These are phyloP conservation scores for Mortierella antarctica DNA, from an alignment of 192 early-diverging fungal genomes.

Conservation along the genomic window DNA sequence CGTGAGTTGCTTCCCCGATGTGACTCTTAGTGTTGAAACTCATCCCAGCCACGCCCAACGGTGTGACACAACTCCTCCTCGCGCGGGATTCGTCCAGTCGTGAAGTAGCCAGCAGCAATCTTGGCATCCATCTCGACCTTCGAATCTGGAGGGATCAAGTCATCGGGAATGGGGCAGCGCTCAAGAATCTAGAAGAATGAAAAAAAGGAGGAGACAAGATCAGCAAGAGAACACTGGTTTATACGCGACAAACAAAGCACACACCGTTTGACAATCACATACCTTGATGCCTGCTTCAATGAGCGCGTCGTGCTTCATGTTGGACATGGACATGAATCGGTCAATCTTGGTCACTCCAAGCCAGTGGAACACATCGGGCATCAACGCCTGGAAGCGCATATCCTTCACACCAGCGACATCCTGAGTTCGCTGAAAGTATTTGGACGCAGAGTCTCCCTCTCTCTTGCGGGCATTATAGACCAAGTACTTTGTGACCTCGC, in stretches of 20 bases:
- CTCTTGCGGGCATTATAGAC: conserved; percentile 95
- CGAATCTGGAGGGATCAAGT: conserved; percentile 89
- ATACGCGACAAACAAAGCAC: neutral
- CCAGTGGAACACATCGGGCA: conserved; percentile 98
- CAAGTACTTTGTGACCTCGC: conserved; percentile 96
- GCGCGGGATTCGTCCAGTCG: conserved; percentile 68
- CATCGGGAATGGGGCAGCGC: conserved; percentile 89
- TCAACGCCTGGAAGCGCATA: conserved; percentile 96
- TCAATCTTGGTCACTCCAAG: conserved; percentile 94
- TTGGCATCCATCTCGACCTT: conserved; percentile 98
- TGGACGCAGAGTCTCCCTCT: conserved; percentile 88
- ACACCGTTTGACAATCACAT: neutral
- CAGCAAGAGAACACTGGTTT: neutral
- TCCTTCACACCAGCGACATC: conserved; percentile 66
- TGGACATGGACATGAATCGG: conserved; percentile 79
- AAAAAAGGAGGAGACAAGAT: neutral
- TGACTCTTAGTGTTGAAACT: conserved; percentile 49
- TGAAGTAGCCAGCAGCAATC: conserved; percentile 96
- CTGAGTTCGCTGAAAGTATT: conserved; percentile 87
- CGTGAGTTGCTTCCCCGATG: too few species aligned
- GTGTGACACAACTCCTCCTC: conserved; percentile 70
- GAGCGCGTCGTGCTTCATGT: conserved; percentile 92
- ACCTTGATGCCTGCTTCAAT: conserved; percentile 75
- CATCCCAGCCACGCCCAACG: conserved; percentile 89
- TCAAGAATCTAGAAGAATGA: conserved; percentile 80